Evolutionary conservation across 768 basidiomycete species (phyloP), one percentile per base, ranked within the genome.

Genomic region (Lyophyllum atratum): DNA sequence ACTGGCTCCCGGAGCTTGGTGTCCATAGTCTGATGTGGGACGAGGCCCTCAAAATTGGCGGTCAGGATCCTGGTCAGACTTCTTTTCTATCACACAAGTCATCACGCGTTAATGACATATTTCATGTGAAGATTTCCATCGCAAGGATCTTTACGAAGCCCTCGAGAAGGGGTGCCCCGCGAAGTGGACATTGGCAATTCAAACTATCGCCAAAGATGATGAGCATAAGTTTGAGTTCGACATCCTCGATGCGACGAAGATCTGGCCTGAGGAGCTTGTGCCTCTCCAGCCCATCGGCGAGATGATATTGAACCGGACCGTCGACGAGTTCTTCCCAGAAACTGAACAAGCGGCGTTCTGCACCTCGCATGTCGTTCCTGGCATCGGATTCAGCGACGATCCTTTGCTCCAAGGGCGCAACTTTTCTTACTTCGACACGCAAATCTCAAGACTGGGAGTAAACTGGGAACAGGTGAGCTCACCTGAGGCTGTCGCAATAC

Each of bases 331-430:
- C 74, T 95, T 95, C 74, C 74, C 92, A 11, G 92, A 95, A 74
- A 85, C 85, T 6, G 94, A 96, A 72, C 93, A 94, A 71, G 87
- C 87, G 51, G 93, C 93, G 0, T 95, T 93, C 71, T 95, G 91
- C 70, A 95, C 92, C 1, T 75, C 74, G 26, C 85, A 87, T 48
- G 75, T 87, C 26, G 85, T 87, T 8, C 86, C 85, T 4, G 85
- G 85, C 7, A 86, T 87, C 51, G 85, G 84, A 7, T 87, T 89
- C 66, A 86, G 84, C 63, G 82, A 90, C 66, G 90, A 93, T 64
- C 91, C 91, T 3, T 73, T 93, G 25, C 76, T 93, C n/a, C 89
- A 90, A 72, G 87, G 89, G 4, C 80, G 94, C 39, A 93, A 92
- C 72, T 93, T 94, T 72, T 89, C 86, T 0, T 95, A 95, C 74